phyloP scores from a whole-genome alignment of 495 filamentous ascomycete species.

The Hamigera avellanea region DNA sequence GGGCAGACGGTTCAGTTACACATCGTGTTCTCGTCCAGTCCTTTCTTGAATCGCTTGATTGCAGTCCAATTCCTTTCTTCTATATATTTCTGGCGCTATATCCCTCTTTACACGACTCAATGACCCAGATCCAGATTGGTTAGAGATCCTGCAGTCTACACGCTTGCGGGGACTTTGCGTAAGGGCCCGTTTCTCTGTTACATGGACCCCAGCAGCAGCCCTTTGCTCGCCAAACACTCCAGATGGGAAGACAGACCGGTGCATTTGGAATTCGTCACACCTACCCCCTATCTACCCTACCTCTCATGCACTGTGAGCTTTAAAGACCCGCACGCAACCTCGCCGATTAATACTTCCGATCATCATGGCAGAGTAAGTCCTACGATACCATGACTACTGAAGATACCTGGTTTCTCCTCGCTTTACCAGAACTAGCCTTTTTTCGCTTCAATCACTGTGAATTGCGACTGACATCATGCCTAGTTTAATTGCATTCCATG shows the following conservation, averaged over 20 bases:
- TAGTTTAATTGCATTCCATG: conserved; percentile 36
- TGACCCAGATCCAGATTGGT: no score
- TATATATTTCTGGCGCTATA: no score
- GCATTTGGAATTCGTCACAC: background rate
- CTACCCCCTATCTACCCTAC: conserved; percentile 3
- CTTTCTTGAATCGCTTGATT: no score
- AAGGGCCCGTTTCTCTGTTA: background rate
- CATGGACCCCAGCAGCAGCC: conserved; percentile 2
- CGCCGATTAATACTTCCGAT: conserved; percentile 17
- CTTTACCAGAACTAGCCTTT: background rate
- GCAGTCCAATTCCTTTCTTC: no score
- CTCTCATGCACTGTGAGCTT: conserved; percentile 4
- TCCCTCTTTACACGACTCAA: no score
- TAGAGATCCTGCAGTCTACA: conserved; percentile 11
- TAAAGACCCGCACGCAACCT: conserved; percentile 1
- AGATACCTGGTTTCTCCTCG: background rate
- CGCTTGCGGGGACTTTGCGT: conserved; percentile 10
- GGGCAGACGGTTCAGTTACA: no score
- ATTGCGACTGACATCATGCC: background rate
- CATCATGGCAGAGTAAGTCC: conserved; percentile 36
- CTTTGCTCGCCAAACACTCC: conserved; percentile 2
- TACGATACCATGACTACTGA: background rate
- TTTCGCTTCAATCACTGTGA: background rate
- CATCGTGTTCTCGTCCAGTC: no score
- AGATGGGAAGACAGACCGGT: conserved; percentile 6